Evolutionary conservation across 352 stramenopile species (phyloP).

Genomic region (Phytophthora macrochlamydospora): DNA sequence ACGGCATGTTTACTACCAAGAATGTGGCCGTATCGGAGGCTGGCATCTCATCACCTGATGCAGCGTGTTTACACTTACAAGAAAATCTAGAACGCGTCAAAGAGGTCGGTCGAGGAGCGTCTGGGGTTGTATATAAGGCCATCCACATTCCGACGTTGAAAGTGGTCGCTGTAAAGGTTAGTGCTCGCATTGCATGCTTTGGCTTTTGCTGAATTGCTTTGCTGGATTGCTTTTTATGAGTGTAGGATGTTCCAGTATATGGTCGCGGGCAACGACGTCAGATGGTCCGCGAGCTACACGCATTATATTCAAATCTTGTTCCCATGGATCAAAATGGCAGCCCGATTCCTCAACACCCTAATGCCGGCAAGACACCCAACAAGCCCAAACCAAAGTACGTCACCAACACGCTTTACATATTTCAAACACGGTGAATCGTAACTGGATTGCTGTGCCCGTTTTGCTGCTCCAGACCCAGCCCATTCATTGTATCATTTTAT

Average conservation of each 20-base stretch:
- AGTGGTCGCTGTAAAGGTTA: conserved; percentile 89
- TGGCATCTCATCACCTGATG: conserved; percentile 84
- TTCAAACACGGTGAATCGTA: background rate
- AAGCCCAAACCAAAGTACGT: conserved; percentile 52
- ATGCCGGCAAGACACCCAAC: conserved; percentile 19
- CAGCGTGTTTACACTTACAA: conserved; percentile 77
- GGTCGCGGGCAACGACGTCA: conserved; percentile 82
- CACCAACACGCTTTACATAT: background rate
- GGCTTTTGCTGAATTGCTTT: conserved; percentile 9
- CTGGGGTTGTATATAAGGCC: conserved; percentile 88
- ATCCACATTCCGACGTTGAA: conserved; percentile 92
- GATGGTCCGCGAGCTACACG: conserved; percentile 91
- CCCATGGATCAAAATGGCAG: conserved; percentile 65
- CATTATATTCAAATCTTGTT: conserved; percentile 89
- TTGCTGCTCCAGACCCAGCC: conserved; percentile 56
- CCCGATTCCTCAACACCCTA: conserved; percentile 19
- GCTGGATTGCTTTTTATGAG: conserved; percentile 4
- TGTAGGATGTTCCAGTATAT: conserved; percentile 86
- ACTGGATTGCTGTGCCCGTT: background rate
- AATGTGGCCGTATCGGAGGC: conserved; percentile 85
- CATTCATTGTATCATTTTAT: conserved; percentile 93
- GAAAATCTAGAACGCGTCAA: conserved; percentile 83
- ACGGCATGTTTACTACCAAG: conserved; percentile 88
- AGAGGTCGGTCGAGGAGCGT: conserved; percentile 81
- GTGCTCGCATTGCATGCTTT: conserved; percentile 3